Percentiles rank a stretch among this genome's conserved stretches.
These are phyloP conservation scores for Lachancea thermotolerans DNA, from an alignment of 805 yeast genomes.

Conservation along the genomic window DNA sequence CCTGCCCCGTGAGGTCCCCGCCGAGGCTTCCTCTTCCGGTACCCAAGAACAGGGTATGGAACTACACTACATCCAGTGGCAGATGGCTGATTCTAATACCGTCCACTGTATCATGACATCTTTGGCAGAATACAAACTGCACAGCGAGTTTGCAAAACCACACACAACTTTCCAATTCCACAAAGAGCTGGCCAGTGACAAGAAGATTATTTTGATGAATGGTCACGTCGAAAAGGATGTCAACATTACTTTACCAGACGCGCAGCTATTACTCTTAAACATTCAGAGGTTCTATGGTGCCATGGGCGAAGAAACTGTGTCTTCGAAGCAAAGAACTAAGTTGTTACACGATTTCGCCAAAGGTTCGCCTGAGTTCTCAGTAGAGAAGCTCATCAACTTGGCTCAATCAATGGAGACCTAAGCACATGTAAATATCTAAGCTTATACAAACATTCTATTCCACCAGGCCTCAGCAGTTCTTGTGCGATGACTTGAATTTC, in stretches of 20 bases:
- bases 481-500: too few relatives aligned
- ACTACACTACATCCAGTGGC: slow-evolving; percentile 92
- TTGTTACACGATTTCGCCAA: slow-evolving; percentile 61
- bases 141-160: slow-evolving; percentile 87
- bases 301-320: slow-evolving; percentile 37
- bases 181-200: slow-evolving; percentile 56
- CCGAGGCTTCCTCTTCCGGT: slow-evolving; percentile 36
- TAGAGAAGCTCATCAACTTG: slow-evolving; percentile 62
- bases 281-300: slow-evolving; percentile 83
- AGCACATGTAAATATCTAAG: neutral
- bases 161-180: slow-evolving; percentile 90
- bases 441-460: neutral
- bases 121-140: slow-evolving; percentile 84
- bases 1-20: slow-evolving; percentile 54
- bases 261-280: slow-evolving; percentile 68
- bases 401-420: slow-evolving; percentile 59
- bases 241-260: slow-evolving; percentile 60
- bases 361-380: slow-evolving; percentile 60
- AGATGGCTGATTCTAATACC: slow-evolving; percentile 75
- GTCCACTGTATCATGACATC: slow-evolving; percentile 88
- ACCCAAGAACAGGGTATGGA: slow-evolving; percentile 47
- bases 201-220: slow-evolving; percentile 73
- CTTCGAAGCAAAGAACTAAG: slow-evolving; percentile 43
- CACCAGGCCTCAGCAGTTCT: neutral
- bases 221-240: slow-evolving; percentile 74